Conservation (phyloP, 441 rosid genomes). For the California macrophylla region DNA sequence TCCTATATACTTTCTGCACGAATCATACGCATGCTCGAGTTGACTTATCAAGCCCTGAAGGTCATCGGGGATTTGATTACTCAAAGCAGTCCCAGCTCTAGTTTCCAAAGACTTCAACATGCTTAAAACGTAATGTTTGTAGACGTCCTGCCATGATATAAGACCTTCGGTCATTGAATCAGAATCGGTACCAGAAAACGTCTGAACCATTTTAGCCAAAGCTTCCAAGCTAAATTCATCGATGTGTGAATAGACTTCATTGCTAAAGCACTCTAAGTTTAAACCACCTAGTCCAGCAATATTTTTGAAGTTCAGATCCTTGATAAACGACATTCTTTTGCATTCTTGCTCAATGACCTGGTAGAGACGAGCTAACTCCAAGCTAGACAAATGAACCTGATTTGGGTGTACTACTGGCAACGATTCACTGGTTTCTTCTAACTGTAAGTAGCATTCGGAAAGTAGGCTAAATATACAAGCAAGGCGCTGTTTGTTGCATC, state of each 20-base stretch:
- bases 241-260: constrained; percentile 56
- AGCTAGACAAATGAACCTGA: constrained; percentile 26
- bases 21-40: constrained; percentile 63
- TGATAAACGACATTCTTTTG: constrained; percentile 61
- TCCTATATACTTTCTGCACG: constrained; percentile 46
- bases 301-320: constrained; percentile 78
- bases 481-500: constrained; percentile 75
- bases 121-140: constrained; percentile 46
- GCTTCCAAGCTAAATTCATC: constrained; percentile 61
- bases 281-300: constrained; percentile 57
- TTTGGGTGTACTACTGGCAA: constrained; percentile 23
- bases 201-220: constrained; percentile 75
- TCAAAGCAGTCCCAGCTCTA: constrained; percentile 36
- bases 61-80: constrained; percentile 45
- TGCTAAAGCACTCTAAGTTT: constrained; percentile 49
- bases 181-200: constrained; percentile 33
- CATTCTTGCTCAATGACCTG: constrained; percentile 65
- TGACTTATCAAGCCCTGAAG: constrained; percentile 53
- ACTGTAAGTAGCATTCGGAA: constrained; percentile 56
- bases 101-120: constrained; percentile 46
- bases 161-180: constrained; percentile 47
- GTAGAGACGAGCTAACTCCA: constrained; percentile 43
- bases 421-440: constrained; percentile 45
- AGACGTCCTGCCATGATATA: constrained; percentile 64
- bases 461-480: constrained; percentile 66